Percentiles rank a stretch among this genome's conserved stretches.
Conservation (phyloP, 441 rosid genomes). For the Brassica hybrid region DNA sequence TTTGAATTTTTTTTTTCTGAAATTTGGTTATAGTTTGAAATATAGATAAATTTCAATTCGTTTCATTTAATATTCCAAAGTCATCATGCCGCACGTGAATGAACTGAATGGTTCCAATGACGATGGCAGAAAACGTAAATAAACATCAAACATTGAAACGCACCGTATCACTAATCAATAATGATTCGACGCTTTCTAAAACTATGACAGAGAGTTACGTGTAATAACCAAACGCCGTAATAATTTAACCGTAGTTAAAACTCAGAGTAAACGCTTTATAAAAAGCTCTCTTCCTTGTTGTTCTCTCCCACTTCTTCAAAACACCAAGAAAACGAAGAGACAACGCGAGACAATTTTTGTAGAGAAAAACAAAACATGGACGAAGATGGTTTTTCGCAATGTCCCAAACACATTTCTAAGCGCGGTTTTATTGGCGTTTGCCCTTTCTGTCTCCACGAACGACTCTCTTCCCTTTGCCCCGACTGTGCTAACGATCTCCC, state of each 20-base stretch:
- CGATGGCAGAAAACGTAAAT: constrained; percentile 35
- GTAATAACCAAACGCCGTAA: neutral
- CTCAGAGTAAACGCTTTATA: constrained; percentile 24
- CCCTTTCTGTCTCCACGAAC: constrained; percentile 41
- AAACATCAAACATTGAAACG: constrained; percentile 7
- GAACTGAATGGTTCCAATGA: constrained; percentile 37
- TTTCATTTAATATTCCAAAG: constrained; percentile 18
- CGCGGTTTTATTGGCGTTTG: constrained; percentile 34
- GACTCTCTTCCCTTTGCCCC: constrained; percentile 42
- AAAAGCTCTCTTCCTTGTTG: neutral
- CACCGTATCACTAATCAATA: constrained; percentile 16
- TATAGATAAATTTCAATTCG: neutral
- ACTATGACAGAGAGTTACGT: constrained; percentile 10
- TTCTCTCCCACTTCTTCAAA: constrained; percentile 12
- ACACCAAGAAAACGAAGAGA: constrained; percentile 22
- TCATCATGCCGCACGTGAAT: constrained; percentile 42
- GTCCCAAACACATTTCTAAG: constrained; percentile 26
- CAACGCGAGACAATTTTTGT: neutral
- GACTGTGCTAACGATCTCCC: constrained; percentile 41
- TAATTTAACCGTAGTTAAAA: constrained; percentile 10
- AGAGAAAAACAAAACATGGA: constrained; percentile 25
- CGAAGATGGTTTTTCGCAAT: constrained; percentile 34
- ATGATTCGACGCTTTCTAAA: constrained; percentile 19
- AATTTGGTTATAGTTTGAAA: constrained; percentile 12
- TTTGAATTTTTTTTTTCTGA: neutral